A percentile compares a stretch with the other conserved stretches of the same genome.
phyloP scores from a whole-genome alignment of 2,329 filamentous ascomycete genomes.

The Orbilia brochopaga region DNA sequence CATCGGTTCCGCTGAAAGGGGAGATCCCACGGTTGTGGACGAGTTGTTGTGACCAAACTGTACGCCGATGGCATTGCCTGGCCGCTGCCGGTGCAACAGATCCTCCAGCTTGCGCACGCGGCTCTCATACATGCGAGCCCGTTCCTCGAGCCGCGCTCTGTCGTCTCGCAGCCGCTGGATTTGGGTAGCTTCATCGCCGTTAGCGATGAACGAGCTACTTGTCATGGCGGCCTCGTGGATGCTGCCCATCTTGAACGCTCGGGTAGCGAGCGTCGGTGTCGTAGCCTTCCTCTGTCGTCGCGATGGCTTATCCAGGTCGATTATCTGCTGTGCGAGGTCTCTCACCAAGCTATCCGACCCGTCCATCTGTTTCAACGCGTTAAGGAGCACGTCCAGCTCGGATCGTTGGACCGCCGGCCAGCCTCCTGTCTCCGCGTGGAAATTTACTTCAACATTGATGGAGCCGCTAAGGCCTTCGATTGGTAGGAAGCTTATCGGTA shows the following conservation, averaged over 20 bases:
- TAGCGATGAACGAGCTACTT: constrained; percentile 81
- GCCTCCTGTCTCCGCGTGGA: constrained; percentile 65
- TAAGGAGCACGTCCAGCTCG: constrained; percentile 77
- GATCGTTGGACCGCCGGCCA: constrained; percentile 80
- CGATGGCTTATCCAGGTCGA: constrained; percentile 78
- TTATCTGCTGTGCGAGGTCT: constrained; percentile 76
- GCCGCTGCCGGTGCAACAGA: constrained; percentile 80
- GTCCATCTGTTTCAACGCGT: constrained; percentile 69
- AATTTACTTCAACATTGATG: constrained; percentile 53
- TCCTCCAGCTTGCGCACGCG: constrained; percentile 90
- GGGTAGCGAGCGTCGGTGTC: constrained; percentile 34
- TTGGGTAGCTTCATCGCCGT: constrained; percentile 70
- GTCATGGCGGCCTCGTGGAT: constrained; percentile 88
- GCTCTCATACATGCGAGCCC: constrained; percentile 81
- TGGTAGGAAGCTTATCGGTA: constrained; percentile 62
- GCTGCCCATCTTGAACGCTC: constrained; percentile 86
- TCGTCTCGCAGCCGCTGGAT: constrained; percentile 79
- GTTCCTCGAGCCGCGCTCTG: constrained; percentile 75
- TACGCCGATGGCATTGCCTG: constrained; percentile 60
- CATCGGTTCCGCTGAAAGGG: constrained; percentile 59
- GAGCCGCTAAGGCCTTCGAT: constrained; percentile 63
- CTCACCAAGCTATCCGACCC: constrained; percentile 70
- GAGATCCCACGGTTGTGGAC: constrained; percentile 62
- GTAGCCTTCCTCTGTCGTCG: constrained; percentile 65
- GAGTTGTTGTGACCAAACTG: constrained; percentile 60